Base-by-base conservation (phyloP, 495 filamentous ascomycete genomes). In the Penicilliopsis zonata region DNA sequence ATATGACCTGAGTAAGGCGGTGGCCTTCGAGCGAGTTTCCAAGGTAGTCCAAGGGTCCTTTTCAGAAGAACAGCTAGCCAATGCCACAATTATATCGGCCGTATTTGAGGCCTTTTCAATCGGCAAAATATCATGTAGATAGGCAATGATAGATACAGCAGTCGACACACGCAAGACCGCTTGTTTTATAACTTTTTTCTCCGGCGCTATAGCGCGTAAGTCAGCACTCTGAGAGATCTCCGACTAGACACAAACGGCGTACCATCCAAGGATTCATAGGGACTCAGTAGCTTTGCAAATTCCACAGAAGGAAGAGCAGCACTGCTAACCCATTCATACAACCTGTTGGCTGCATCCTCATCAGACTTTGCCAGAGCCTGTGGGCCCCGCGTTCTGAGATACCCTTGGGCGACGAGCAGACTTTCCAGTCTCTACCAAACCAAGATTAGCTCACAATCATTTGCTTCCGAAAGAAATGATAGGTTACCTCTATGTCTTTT, bases 31-130 rank as follows among this genome's bases (percentile, higher is more conserved):
- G 4, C 38, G 31, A 15, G 51, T 43, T 18, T 54, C 40, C n/a
- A 39, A 19, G 2, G 60, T 65, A 18, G 61, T 62, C 76, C 77
- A 82, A 17, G 63, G 59, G 44, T 80, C 67, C 14, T 44, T 13
- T 14, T 43, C 2, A 23, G 68, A 62, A 3, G 66, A 65, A 49
- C 69, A 78, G 40, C 57, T 56, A 10, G 59, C 57, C 27, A 61
- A 31, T 14, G 59, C 50, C 21, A 61, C 27, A 12, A 64, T 23
- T 26, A 56, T 39, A 32, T 52, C 43, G 1, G 43, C 30, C 5
- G 40, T 22, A 20, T 38, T 44, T 6, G 34, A 35, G 14, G 44
- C 35, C 7, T 41, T 36, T 3, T 34, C 34, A 13, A 52, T 37
- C 26, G 45, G 36, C 4, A 49, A 35, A 4, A 51, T 14, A 18